A percentile compares a stretch with the other conserved stretches of the same genome.
Conservation (phyloP, 345 rosid genomes). For the Bruguiera sexangula region DNA sequence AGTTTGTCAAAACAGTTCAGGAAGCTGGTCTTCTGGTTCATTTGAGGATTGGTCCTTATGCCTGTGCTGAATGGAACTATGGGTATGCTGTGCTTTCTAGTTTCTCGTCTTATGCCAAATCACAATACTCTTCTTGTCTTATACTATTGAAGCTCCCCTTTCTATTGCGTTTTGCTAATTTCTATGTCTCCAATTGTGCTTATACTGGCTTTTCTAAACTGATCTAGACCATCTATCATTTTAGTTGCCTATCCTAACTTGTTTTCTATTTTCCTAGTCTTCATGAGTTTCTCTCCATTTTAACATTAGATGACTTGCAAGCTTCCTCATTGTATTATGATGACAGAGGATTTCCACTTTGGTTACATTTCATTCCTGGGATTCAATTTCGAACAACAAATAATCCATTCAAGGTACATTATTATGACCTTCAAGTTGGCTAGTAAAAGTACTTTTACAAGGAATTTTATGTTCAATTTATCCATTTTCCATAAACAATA, state of each 20-base stretch:
- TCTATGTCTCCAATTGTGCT: neutral
- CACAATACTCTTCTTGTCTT: neutral
- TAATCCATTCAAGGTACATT: conserved; percentile 42
- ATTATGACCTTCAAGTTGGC: neutral
- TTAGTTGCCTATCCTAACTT: neutral
- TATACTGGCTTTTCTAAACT: no score
- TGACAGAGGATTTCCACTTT: conserved; percentile 60
- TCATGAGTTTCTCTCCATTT: neutral
- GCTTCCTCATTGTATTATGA: neutral
- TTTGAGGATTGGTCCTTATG: conserved; percentile 73
- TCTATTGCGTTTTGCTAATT: neutral
- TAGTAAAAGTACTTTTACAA: no score
- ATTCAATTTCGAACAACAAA: conserved; percentile 65
- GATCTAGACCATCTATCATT: neutral
- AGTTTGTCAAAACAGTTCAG: conserved; percentile 50
- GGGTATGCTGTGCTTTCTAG: conserved; percentile 37
- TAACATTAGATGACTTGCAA: neutral
- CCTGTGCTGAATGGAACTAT: conserved; percentile 73
- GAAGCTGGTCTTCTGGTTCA: conserved; percentile 66
- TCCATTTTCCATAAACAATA: neutral
- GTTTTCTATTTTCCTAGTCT: neutral
- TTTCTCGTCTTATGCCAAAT: neutral
- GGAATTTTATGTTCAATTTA: neutral
- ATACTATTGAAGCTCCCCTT: neutral
- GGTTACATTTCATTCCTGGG: conserved; percentile 74